A percentile compares a stretch with the other conserved stretches of the same genome.
Evolutionary conservation across 768 basidiomycete species (phyloP).

Genomic region (Mycena amicta): DNA sequence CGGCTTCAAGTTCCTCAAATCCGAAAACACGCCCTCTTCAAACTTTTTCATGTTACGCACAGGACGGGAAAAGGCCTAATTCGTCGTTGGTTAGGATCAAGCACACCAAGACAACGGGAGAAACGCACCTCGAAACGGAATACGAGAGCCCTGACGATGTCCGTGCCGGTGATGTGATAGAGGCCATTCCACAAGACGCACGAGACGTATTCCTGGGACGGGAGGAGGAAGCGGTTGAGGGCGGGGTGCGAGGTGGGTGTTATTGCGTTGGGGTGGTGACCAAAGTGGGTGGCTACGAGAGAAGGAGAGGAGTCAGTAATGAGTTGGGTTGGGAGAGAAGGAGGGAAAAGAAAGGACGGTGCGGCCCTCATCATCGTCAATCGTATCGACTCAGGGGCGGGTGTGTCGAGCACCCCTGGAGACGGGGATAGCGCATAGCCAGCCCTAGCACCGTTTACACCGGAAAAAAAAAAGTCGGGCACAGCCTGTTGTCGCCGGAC

Average conservation of each 20-base stretch:
- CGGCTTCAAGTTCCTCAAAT: slow-evolving; percentile 91
- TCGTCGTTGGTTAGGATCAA: slow-evolving; percentile 10
- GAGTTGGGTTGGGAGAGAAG: too few species aligned
- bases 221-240: slow-evolving; percentile 85
- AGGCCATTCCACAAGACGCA: slow-evolving; percentile 92
- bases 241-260: slow-evolving; percentile 43
- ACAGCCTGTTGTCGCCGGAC: too few species aligned
- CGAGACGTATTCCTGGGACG: slow-evolving; percentile 84
- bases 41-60: slow-evolving; percentile 96
- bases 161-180: slow-evolving; percentile 95
- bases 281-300: slow-evolving; percentile 51
- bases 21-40: slow-evolving; percentile 94
- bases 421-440: too few species aligned
- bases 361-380: too few species aligned
- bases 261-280: slow-evolving; percentile 35
- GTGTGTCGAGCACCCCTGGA: too few species aligned
- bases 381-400: too few species aligned
- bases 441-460: too few species aligned
- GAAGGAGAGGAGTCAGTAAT: slow-evolving; percentile 61
- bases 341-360: too few species aligned
- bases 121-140: slow-evolving; percentile 81
- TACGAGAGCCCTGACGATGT: slow-evolving; percentile 93
- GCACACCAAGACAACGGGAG: slow-evolving; percentile 34
- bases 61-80: slow-evolving; percentile 80
- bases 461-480: too few species aligned